Evolutionary conservation across 2,329 filamentous ascomycete genomes (phyloP), one percentile per base, ranked within the genome.

Genomic region (Aspergillus glaucus): DNA sequence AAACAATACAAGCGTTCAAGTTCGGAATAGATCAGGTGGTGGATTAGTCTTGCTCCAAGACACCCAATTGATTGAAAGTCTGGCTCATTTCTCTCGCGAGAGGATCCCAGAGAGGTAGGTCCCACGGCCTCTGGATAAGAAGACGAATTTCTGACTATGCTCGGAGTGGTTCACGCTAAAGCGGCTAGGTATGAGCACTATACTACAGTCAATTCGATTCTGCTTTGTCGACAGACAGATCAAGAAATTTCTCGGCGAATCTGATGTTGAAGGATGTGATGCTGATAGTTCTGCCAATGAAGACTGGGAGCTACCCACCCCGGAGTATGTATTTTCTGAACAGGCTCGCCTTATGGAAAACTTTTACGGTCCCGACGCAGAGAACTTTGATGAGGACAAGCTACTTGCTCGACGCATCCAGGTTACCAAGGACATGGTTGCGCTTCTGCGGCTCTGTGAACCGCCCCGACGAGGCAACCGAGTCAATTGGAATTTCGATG

Each of bases 31-130:
- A 28, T 45, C 50, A 10, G 61, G 61, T 6, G 54, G 53, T 24
- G 73, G 74, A 2, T 67, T 78, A 3, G 66, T 71, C 2, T 59
- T 77, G 2, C 67, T 82, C 0, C 72, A 78, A 55, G 79, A 81
- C 54, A 80, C 78, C 22, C 79, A 82, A 45, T 59, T 83, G 19
- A 78, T 83, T 49, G 79, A 83, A 51, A 74, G 76, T 1, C 65
- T 83, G 1, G 77, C 80, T 2, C 79, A 83, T 61, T 84, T 83
- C 59, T 73, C 78, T 46, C 73, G 79, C 3, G 80, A 84, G 64
- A 68, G 80, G 37, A 84, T 83, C 17, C 80, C 79, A 0, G 79
- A 82, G 58, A 67, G 79, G 62, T 58, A 50, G 40, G 22, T 6
- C 15, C 4, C 36, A 17, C 9, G 12, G 3, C 9, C 12, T 39